Evolutionary conservation across 2,329 filamentous ascomycete genomes (phyloP), one percentile per base, ranked within the genome.

Genomic region (Nectriaceae sp.): DNA sequence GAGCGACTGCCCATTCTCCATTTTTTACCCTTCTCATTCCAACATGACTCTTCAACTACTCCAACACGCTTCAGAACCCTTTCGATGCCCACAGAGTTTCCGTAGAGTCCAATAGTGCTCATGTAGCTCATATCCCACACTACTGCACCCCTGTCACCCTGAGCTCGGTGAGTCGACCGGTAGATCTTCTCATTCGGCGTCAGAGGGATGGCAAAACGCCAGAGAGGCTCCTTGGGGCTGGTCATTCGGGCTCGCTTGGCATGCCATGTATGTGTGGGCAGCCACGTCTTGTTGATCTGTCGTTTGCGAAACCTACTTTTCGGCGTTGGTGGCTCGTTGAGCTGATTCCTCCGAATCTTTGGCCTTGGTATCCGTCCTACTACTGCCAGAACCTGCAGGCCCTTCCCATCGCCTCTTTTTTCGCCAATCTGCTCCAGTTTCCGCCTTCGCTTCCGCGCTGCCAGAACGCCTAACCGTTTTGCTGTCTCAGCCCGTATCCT

Each of bases 41-140:
- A 90, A 20, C 83, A 71, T 15, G 79, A 75, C 13, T 82, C 76
- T 18, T 83, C 77, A 1, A 73, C 73, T 38, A 90, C 68, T 1
- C 88, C 85, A 2, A 96, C 59, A 4, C 76, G 77, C 60, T 75
- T 83, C 26, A 97, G 66, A 10, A 93, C 75, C 31, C 80, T 79
- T 46, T 84, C 75, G 35, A 96, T 72, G 44, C 85, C 85, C 22
- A 74, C 69, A 35, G 82, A 73, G 13, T 75, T 72, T 0, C 92
- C 94, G 57, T 87, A 85, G 3, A 97, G 66, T 13, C 86, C 80
- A 55, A 97, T 87, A 1, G 90, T 96, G 58, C 89, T 89, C 75
- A 94, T 88, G 66, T 97, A 99, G 66, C 92, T 97, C 75, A 84
- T 89, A 70, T 99, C 94, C 91, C 93, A 97, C 1, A 85, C 85